phyloP scores from a whole-genome alignment of 768 basidiomycete genomes.

The Kwoniella pini region DNA sequence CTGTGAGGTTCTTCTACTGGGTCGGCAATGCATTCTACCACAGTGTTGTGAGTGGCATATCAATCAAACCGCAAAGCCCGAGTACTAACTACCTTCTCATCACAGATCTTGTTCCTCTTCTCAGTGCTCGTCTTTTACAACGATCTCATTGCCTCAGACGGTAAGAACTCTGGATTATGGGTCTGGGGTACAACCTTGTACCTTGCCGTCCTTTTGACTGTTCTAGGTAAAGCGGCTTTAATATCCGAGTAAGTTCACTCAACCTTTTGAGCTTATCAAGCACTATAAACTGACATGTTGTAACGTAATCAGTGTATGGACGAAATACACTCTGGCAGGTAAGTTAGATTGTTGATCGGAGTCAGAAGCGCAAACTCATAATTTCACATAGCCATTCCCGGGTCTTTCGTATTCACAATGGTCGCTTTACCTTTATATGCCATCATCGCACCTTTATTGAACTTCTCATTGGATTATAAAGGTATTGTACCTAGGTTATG shows the following conservation, averaged over 20 bases:
- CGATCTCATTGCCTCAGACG: constrained; percentile 76
- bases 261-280: background rate
- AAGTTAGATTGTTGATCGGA: constrained; percentile 2
- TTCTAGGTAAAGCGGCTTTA: constrained; percentile 93
- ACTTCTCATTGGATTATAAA: constrained; percentile 86
- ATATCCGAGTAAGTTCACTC: constrained; percentile 81
- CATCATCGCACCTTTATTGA: constrained; percentile 74
- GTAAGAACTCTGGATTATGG: constrained; percentile 91
- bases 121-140: constrained; percentile 91
- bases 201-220: constrained; percentile 86
- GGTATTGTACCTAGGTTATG: constrained; percentile 88
- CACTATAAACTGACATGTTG: too few relatives aligned
- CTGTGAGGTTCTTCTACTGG: constrained; percentile 55
- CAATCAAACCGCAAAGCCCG: too few relatives aligned
- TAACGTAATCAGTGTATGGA: too few relatives aligned
- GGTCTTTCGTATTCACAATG: constrained; percentile 97
- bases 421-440: constrained; percentile 88
- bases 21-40: constrained; percentile 56
- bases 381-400: constrained; percentile 71
- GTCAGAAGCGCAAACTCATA: background rate
- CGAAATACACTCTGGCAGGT: constrained; percentile 89
- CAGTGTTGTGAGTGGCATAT: constrained; percentile 53
- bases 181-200: constrained; percentile 99
- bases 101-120: constrained; percentile 79
- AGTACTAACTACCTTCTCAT: background rate